These are phyloP conservation scores for Teunomyces cretensis DNA, from an alignment of 805 yeast species.

Conservation along the genomic window DNA sequence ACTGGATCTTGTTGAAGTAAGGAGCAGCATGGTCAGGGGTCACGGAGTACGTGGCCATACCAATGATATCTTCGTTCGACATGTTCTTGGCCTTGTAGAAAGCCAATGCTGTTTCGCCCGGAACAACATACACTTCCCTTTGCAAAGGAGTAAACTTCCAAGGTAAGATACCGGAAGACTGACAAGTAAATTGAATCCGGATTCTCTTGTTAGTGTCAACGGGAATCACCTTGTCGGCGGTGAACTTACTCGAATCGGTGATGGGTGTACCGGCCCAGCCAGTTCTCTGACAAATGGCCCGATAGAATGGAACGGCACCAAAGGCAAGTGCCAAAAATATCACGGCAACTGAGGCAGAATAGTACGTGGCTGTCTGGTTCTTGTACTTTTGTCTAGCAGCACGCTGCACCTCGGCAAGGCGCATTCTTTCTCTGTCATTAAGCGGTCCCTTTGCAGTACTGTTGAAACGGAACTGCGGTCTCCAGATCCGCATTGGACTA, in stretches of 20 bases:
- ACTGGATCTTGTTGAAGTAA: conserved; percentile 94
- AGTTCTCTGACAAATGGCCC: conserved; percentile 89
- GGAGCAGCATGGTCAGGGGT: conserved; percentile 96
- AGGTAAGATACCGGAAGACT: conserved; percentile 84
- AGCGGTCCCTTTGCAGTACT: neutral
- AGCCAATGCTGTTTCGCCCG: conserved; percentile 97
- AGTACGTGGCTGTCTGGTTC: conserved; percentile 60
- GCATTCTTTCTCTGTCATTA: conserved; percentile 11
- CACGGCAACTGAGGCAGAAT: conserved; percentile 66
- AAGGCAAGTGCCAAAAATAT: conserved; percentile 76
- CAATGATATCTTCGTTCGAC: conserved; percentile 86
- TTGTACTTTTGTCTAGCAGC: conserved; percentile 30
- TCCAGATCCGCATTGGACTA: neutral
- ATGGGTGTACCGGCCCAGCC: conserved; percentile 97
- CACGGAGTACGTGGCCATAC: conserved; percentile 97
- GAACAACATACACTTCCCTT: conserved; percentile 85
- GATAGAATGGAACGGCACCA: conserved; percentile 88
- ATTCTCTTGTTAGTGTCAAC: conserved; percentile 83
- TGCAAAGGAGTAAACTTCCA: conserved; percentile 97
- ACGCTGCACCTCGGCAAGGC: conserved; percentile 19
- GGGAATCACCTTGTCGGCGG: conserved; percentile 84
- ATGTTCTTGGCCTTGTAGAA: conserved; percentile 89
- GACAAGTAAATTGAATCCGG: conserved; percentile 85
- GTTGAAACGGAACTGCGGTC: conserved; percentile 1
- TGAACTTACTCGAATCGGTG: conserved; percentile 76